Evolutionary conservation across 306 rosid genomes (phyloP).

Genomic region (Pachyrhizus erosus): DNA sequence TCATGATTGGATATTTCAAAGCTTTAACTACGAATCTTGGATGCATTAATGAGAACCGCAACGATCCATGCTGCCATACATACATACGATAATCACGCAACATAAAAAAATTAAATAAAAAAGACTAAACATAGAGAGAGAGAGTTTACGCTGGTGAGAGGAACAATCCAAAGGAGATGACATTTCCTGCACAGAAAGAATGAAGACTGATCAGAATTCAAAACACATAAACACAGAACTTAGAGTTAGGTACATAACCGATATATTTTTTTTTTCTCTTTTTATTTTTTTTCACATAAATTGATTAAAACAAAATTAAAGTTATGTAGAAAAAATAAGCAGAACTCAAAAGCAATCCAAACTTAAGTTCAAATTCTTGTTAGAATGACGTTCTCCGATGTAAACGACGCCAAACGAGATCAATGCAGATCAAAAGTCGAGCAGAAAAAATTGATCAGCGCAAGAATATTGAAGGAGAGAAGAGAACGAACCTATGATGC

Average conservation of each 20-base stretch:
- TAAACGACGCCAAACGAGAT: not conserved
- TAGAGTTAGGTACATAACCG: not conserved
- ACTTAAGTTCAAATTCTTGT: not conserved
- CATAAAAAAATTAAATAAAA: not conserved
- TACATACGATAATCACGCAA: not conserved
- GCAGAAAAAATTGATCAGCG: not conserved
- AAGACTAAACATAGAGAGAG: not conserved
- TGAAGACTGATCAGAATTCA: not conserved
- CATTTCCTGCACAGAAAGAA: slow-evolving; percentile 60
- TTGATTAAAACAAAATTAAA: not conserved
- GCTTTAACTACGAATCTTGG: not conserved
- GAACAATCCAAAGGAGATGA: slow-evolving; percentile 75
- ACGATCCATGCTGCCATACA: not conserved
- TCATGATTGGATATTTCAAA: not conserved
- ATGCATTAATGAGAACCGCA: not conserved
- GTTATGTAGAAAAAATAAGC: not conserved
- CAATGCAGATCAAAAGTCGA: not conserved
- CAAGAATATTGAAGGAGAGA: not conserved
- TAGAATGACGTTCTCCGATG: not conserved
- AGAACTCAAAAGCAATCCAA: not conserved
- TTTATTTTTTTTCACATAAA: not conserved
- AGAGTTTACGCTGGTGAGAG: slow-evolving; percentile 71
- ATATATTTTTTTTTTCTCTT: not conserved
- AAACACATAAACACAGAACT: not conserved
- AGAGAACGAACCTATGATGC: slow-evolving; percentile 57